Conservation (phyloP, 2,329 filamentous ascomycete genomes). For the Scedosporium dehoogii region DNA sequence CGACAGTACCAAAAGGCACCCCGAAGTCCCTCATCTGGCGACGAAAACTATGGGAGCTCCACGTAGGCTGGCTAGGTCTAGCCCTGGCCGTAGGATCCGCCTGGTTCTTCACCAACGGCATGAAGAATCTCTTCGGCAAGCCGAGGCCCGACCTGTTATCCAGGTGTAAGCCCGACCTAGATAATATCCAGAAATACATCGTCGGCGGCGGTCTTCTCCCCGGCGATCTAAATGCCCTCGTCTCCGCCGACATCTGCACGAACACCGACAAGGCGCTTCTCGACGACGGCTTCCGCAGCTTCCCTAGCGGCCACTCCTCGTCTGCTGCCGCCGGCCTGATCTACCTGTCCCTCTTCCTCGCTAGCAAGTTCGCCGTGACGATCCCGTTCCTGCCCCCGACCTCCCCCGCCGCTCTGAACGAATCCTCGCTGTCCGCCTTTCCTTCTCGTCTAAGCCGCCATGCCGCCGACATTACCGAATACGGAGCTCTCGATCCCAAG, state of each 20-base stretch:
- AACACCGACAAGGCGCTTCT: constrained; percentile 51
- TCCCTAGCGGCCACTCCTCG: constrained; percentile 46
- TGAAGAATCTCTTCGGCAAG: constrained; percentile 68
- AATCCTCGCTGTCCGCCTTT: constrained; percentile 53
- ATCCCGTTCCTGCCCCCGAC: constrained; percentile 56
- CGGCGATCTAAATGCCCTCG: constrained; percentile 40
- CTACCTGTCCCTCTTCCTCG: constrained; percentile 80
- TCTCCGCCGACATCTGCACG: constrained; percentile 67
- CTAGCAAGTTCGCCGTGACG: constrained; percentile 68
- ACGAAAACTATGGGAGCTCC: constrained; percentile 84
- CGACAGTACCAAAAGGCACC: constrained; percentile 52
- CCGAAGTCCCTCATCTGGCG: constrained; percentile 60
- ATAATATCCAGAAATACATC: constrained; percentile 46
- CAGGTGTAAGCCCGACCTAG: constrained; percentile 67
- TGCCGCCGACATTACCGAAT: constrained; percentile 5
- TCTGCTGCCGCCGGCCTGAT: constrained; percentile 70
- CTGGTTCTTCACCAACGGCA: constrained; percentile 73
- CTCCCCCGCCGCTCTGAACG: constrained; percentile 29
- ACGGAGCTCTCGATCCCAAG: constrained; percentile 58
- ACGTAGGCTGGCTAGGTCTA: constrained; percentile 76
- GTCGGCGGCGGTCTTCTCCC: constrained; percentile 36
- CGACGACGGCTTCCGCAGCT: constrained; percentile 77
- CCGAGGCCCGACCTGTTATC: constrained; percentile 74
- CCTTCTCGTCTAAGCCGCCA: constrained; percentile 48
- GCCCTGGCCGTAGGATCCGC: constrained; percentile 60